Evolutionary conservation across 1,139 yeast genomes (phyloP), one percentile per base, ranked within the genome.

Genomic region (Scheffersomyces parashehatae): DNA sequence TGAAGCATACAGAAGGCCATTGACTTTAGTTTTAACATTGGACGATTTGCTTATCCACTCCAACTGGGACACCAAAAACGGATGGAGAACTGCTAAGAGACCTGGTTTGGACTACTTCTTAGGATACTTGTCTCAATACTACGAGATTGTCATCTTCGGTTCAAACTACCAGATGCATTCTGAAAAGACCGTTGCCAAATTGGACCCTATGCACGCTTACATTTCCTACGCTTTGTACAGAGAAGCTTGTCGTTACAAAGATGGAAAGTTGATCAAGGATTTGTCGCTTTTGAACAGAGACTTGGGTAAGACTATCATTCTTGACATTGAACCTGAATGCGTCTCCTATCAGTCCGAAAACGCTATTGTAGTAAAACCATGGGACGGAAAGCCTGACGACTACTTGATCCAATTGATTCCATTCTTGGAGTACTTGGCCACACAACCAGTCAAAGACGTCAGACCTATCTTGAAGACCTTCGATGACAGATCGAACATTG

Each of bases 31-130:
- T 5, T 69, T 93, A 53, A 85, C 90, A 26, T 77, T 93, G 58
- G 99, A 93, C 55, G 99, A 93, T 61, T 74, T 93, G 49, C 78
- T 93, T 63, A 82, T 91, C 48, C 97, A 93, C 67, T 85, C 96
- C 38, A 88, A 85, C 49, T 93, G 99, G 99, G 82, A 88, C 47
- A 83, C 90, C 54, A 83, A 88, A 65, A 79, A 84, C 62, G 99
- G 99, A 42, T 93, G 99, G 99, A 84, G 96, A 72, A 93, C 98
- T 15, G 98, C 96, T 36, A 95, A 95, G 76, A 88, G 99, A 73
- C 99, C 99, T 36, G 99, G 99, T 47, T 83, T 89, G 50, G 99
- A 95, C 68, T 95, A 95, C 75, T 93, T 93, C 72, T 74, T 93
- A 64, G 96, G 96, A 31, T 93, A 93, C 68, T 76, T 93, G 58